Conservation (phyloP, 2,329 filamentous ascomycete genomes). For the Alternaria gaisen region DNA sequence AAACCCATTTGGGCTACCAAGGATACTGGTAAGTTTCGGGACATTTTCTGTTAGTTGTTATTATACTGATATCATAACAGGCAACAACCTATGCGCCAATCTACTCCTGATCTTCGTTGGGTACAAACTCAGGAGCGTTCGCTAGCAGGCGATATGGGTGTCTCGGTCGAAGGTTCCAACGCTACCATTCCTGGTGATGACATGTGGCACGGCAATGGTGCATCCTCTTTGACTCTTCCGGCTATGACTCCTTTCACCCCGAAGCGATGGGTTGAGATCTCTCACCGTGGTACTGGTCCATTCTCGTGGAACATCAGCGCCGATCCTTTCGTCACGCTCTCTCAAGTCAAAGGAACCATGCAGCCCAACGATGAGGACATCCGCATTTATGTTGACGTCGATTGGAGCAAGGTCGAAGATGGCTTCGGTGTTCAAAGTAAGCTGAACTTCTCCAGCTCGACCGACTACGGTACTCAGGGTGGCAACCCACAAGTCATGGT, state of each 20-base stretch:
- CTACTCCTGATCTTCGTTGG: slow-evolving; percentile 68
- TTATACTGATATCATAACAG: slow-evolving; percentile 42
- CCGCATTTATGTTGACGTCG: slow-evolving; percentile 50
- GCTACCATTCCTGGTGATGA: slow-evolving; percentile 74
- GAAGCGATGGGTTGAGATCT: slow-evolving; percentile 50
- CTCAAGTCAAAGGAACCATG: slow-evolving; percentile 43
- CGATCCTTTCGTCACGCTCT: slow-evolving; percentile 50
- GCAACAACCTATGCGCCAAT: slow-evolving; percentile 79
- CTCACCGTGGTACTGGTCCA: slow-evolving; percentile 41
- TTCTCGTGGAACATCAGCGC: slow-evolving; percentile 50
- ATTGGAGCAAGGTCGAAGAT: slow-evolving; percentile 43
- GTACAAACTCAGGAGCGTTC: slow-evolving; percentile 67
- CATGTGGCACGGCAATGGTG: slow-evolving; percentile 64
- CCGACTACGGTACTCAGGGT: slow-evolving; percentile 52
- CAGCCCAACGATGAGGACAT: slow-evolving; percentile 42
- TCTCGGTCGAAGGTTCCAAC: slow-evolving; percentile 71
- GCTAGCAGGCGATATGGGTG: slow-evolving; percentile 69
- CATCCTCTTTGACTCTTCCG: slow-evolving; percentile 40
- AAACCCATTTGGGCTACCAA: slow-evolving; percentile 53
- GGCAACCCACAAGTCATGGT: slow-evolving; percentile 41
- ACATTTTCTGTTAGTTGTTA: too few species aligned
- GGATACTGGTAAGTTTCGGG: slow-evolving; percentile 54
- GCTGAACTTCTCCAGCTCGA: slow-evolving; percentile 46
- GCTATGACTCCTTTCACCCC: slow-evolving; percentile 47
- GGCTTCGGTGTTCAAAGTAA: slow-evolving; percentile 40